A percentile compares a stretch with the other conserved stretches of the same genome.
phyloP scores from a whole-genome alignment of 2,329 filamentous ascomycete genomes.

The Hyphodiscus sp. region DNA sequence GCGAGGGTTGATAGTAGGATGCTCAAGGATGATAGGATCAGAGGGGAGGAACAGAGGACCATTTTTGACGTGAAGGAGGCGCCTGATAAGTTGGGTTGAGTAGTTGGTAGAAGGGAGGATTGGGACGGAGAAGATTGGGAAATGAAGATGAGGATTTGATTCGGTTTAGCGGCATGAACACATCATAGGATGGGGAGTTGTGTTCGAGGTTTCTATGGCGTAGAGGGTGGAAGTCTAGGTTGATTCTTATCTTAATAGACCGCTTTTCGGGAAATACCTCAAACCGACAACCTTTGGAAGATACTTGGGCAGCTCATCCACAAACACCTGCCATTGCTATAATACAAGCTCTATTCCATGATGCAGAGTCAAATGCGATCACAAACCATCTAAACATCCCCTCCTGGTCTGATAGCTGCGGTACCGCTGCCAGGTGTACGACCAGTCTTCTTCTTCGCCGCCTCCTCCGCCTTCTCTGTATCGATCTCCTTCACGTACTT shows the following conservation, averaged over 20 bases:
- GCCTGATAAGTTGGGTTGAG: constrained; percentile 47
- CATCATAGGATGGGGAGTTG: constrained; percentile 6
- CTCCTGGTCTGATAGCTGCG: constrained; percentile 58
- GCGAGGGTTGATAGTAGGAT: constrained; percentile 79
- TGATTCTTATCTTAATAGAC: not conserved
- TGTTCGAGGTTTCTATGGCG: not conserved
- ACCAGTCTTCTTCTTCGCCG: constrained; percentile 90
- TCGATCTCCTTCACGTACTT: constrained; percentile 98
- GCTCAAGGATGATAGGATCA: constrained; percentile 82
- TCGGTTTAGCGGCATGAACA: constrained; percentile 28
- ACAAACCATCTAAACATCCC: constrained; percentile 18
- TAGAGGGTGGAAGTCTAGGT: not conserved
- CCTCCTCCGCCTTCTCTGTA: constrained; percentile 98
- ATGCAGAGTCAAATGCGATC: constrained; percentile 15
- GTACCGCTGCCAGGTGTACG: constrained; percentile 62
- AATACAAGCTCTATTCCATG: constrained; percentile 28
- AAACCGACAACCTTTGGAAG: not conserved
- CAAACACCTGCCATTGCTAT: constrained; percentile 30
- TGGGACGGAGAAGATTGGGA: not conserved
- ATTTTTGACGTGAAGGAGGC: constrained; percentile 74
- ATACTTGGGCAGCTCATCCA: not conserved
- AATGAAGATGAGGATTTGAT: constrained; percentile 15
- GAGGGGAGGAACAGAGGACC: constrained; percentile 47
- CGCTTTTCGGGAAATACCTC: constrained; percentile 1
- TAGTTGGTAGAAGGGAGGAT: constrained; percentile 52